These are phyloP conservation scores for Aspergillus proliferans DNA, from an alignment of 2,329 filamentous ascomycete genomes.

Conservation along the genomic window DNA sequence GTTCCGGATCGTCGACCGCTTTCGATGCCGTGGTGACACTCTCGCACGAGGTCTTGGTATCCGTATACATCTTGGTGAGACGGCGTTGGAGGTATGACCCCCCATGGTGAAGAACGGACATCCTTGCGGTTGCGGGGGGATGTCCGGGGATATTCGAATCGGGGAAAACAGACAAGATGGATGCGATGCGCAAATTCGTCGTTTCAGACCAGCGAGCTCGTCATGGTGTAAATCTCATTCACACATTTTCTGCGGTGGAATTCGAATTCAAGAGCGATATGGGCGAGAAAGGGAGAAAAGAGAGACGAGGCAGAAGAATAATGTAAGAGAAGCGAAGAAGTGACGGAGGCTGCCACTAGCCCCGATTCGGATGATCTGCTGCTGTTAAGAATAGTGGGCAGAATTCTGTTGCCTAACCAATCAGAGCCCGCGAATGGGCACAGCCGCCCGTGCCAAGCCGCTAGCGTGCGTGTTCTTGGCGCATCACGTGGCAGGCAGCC, in stretches of 20 bases:
- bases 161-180: not conserved
- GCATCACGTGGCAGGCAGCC: conserved; percentile 27
- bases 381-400: conserved; percentile 24
- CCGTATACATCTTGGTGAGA: conserved; percentile 57
- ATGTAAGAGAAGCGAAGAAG: conserved; percentile 1
- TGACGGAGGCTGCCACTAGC: conserved; percentile 15
- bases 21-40: conserved; percentile 46
- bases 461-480: conserved; percentile 5
- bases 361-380: conserved; percentile 4
- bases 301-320: not conserved
- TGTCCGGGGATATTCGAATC: conserved; percentile 7
- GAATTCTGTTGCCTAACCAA: conserved; percentile 42
- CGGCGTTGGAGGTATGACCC: conserved; percentile 42
- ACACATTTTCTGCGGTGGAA: too few species aligned
- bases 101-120: conserved; percentile 43
- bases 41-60: conserved; percentile 58
- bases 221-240: too few species aligned
- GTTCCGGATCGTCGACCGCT: conserved; percentile 46
- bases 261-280: too few species aligned
- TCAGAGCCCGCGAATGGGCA: conserved; percentile 24
- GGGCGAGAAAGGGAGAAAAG: conserved; percentile 1
- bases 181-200: conserved; percentile 5
- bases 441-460: conserved; percentile 21
- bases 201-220: conserved; percentile 4
- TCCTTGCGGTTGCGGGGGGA: conserved; percentile 21